Percentiles rank a stretch among this genome's conserved stretches.
Conservation (phyloP, 345 rosid genomes). For the Eucalyptus regnans region DNA sequence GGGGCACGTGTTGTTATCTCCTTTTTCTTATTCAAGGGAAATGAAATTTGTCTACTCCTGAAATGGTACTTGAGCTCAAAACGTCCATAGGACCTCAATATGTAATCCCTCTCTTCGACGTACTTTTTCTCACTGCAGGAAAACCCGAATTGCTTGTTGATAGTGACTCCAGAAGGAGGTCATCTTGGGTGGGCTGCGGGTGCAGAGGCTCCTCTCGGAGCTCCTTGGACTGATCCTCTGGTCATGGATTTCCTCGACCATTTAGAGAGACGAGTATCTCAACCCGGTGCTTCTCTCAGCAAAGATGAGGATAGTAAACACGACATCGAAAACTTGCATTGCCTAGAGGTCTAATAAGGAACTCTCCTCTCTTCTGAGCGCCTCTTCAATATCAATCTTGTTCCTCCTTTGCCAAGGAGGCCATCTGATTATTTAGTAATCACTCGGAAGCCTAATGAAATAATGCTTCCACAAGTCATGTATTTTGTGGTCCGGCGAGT, state of each 20-base stretch:
- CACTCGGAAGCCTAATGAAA: background rate
- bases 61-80: background rate
- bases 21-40: background rate
- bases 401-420: background rate
- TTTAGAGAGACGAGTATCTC: slow-evolving; percentile 24
- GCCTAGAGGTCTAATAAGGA: slow-evolving; percentile 9
- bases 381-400: background rate
- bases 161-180: slow-evolving; percentile 85
- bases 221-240: slow-evolving; percentile 78
- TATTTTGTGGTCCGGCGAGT: background rate
- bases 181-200: slow-evolving; percentile 96
- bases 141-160: slow-evolving; percentile 68
- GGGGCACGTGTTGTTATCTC: background rate
- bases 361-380: too few species aligned
- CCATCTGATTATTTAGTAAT: background rate
- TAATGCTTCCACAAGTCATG: background rate
- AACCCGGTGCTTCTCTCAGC: background rate
- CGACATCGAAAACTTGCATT: slow-evolving; percentile 5
- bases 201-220: slow-evolving; percentile 55
- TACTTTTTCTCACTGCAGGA: slow-evolving; percentile 21
- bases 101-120: background rate
- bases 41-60: background rate
- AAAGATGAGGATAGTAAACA: background rate
- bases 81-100: background rate
- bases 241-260: slow-evolving; percentile 80